Percentiles rank a stretch among this genome's conserved stretches.
Conservation (phyloP, 2,329 filamentous ascomycete species). For the Neoascochyta sp. region DNA sequence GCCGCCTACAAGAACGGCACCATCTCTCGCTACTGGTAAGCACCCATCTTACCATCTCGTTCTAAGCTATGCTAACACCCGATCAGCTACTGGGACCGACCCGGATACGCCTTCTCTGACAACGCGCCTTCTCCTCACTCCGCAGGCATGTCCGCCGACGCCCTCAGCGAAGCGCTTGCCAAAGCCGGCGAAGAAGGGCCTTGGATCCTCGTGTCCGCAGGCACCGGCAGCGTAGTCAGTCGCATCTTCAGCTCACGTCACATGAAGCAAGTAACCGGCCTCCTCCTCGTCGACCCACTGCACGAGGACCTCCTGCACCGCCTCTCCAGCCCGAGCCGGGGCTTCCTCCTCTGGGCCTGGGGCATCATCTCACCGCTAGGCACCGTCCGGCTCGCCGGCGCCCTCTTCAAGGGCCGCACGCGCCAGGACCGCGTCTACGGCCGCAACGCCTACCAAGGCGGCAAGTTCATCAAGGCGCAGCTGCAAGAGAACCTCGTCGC, state of each 20-base stretch:
- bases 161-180: slow-evolving; percentile 79
- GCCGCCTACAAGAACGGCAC: slow-evolving; percentile 72
- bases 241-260: slow-evolving; percentile 89
- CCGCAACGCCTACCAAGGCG: slow-evolving; percentile 69
- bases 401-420: slow-evolving; percentile 75
- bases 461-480: slow-evolving; percentile 83
- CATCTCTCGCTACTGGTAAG: slow-evolving; percentile 90
- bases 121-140: slow-evolving; percentile 91
- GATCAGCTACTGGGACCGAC: slow-evolving; percentile 66
- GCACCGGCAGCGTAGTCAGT: slow-evolving; percentile 82
- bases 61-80: too few species aligned
- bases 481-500: slow-evolving; percentile 91
- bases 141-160: slow-evolving; percentile 87
- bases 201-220: slow-evolving; percentile 83
- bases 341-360: slow-evolving; percentile 81
- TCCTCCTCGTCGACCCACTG: slow-evolving; percentile 81
- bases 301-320: slow-evolving; percentile 79
- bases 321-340: slow-evolving; percentile 63
- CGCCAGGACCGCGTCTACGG: slow-evolving; percentile 84
- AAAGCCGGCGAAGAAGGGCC: slow-evolving; percentile 78
- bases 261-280: slow-evolving; percentile 66
- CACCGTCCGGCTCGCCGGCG: slow-evolving; percentile 72
- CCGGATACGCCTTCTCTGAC: slow-evolving; percentile 83
- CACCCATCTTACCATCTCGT: too few species aligned
- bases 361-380: slow-evolving; percentile 86